Percentiles rank a stretch among this genome's conserved stretches.
phyloP scores from a whole-genome alignment of 2,329 filamentous ascomycete species.

The Colletotrichum acutatum region DNA sequence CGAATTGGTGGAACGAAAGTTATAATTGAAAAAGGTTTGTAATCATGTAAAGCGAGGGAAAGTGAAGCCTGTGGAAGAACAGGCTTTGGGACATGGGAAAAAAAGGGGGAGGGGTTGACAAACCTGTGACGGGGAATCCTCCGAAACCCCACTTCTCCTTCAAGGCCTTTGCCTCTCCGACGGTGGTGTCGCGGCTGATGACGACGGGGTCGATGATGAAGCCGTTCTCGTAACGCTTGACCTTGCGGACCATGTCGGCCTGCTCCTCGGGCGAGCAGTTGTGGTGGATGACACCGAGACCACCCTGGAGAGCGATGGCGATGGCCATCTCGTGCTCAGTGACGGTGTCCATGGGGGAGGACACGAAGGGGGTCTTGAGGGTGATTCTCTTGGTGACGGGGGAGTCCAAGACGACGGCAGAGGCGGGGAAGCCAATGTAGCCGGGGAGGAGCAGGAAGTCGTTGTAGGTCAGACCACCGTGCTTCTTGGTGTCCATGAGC shows the following conservation, averaged over 20 bases:
- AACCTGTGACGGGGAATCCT: conserved; percentile 98
- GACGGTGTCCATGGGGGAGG: conserved; percentile 99
- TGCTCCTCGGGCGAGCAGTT: conserved; percentile 98
- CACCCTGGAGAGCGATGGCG: conserved; percentile 90
- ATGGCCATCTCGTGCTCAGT: conserved; percentile 99
- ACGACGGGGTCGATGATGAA: conserved; percentile 98
- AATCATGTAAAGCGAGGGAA: conserved; percentile 72
- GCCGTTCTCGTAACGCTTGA: conserved; percentile 99
- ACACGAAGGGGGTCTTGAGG: conserved; percentile 96
- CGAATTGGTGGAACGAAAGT: conserved; percentile 99
- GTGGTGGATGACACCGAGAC: conserved; percentile 96
- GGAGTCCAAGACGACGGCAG: conserved; percentile 87
- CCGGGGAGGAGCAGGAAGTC: conserved; percentile 97
- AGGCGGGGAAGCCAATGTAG: conserved; percentile 97
- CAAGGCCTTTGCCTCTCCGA: conserved; percentile 88
- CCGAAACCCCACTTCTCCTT: conserved; percentile 99
- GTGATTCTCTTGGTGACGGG: conserved; percentile 95
- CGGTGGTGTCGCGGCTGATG: conserved; percentile 86
- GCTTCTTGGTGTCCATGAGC: conserved; percentile 89
- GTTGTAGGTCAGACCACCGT: conserved; percentile 97
- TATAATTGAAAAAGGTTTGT: conserved; percentile 82
- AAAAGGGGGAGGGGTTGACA: conserved; percentile 53
- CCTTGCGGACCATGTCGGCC: conserved; percentile 98
- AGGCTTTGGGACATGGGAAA: not conserved
- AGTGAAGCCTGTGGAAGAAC: too few relatives aligned